These are phyloP conservation scores for Parascedosporium putredinis DNA, from an alignment of 2,329 filamentous ascomycete species.

Conservation along the genomic window DNA sequence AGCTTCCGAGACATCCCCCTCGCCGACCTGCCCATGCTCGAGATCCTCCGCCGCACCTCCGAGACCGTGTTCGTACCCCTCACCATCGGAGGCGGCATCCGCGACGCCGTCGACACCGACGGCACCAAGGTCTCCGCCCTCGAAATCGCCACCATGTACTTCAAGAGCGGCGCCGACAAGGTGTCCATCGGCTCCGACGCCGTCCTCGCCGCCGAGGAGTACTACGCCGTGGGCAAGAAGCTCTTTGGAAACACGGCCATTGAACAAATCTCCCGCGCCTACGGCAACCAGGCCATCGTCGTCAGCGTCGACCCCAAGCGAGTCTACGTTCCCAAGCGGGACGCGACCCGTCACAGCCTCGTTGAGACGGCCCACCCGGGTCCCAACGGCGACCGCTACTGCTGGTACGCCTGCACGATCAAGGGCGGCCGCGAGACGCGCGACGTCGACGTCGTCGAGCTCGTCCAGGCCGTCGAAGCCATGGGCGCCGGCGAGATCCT, in stretches of 20 bases:
- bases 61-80: constrained; percentile 91
- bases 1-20: constrained; percentile 93
- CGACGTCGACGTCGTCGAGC: constrained; percentile 83
- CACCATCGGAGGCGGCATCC: constrained; percentile 90
- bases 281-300: constrained; percentile 94
- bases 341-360: constrained; percentile 63
- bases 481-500: constrained; percentile 94
- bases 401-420: constrained; percentile 97
- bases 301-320: constrained; percentile 90
- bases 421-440: constrained; percentile 91
- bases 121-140: constrained; percentile 79
- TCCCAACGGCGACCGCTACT: constrained; percentile 66
- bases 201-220: constrained; percentile 85
- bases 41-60: constrained; percentile 77
- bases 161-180: constrained; percentile 94
- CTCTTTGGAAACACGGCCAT: constrained; percentile 80
- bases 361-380: constrained; percentile 61
- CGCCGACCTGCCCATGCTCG: constrained; percentile 89
- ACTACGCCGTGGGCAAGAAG: constrained; percentile 59
- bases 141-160: constrained; percentile 93
- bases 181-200: constrained; percentile 95
- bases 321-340: constrained; percentile 66
- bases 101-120: constrained; percentile 83
- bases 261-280: constrained; percentile 86
- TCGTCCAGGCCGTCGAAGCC: constrained; percentile 80